Percentiles rank a stretch among this genome's conserved stretches.
These are phyloP conservation scores for Arctium minus DNA, from an alignment of 129 eudicot species.

Conservation along the genomic window DNA sequence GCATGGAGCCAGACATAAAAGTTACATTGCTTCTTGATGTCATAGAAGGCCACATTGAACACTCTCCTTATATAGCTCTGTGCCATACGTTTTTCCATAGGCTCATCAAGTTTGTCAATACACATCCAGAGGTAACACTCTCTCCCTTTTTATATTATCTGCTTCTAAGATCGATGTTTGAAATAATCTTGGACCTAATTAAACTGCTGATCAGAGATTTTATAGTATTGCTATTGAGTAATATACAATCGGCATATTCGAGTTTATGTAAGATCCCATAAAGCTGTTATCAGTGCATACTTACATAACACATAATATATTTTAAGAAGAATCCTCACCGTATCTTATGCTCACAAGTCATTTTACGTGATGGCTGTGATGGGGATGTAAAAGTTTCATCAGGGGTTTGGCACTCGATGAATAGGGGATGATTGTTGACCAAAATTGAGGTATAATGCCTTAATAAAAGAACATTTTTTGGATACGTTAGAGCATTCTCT, in stretches of 20 bases:
- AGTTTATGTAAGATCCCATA: background rate
- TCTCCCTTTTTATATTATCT: background rate
- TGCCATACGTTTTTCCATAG: slow-evolving; percentile 42
- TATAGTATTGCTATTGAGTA: background rate
- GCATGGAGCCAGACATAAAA: slow-evolving; percentile 63
- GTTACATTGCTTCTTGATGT: slow-evolving; percentile 50
- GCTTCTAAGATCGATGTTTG: background rate
- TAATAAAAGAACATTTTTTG: no score
- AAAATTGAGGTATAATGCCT: no score
- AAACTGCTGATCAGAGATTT: background rate
- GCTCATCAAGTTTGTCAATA: slow-evolving; percentile 36
- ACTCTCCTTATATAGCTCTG: slow-evolving; percentile 50
- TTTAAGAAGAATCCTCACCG: no score
- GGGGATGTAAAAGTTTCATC: no score
- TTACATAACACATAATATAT: no score
- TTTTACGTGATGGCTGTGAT: no score
- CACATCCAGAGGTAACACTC: slow-evolving; percentile 49
- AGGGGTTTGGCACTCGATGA: no score
- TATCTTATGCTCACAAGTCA: no score
- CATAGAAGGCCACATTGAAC: slow-evolving; percentile 50
- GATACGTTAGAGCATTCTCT: no score
- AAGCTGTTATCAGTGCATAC: background rate
- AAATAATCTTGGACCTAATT: background rate
- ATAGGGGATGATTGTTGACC: no score
- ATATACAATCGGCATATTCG: background rate